A percentile compares a stretch with the other conserved stretches of the same genome.
phyloP scores from a whole-genome alignment of 2,329 filamentous ascomycete genomes.

The Colletotrichum limetticola region DNA sequence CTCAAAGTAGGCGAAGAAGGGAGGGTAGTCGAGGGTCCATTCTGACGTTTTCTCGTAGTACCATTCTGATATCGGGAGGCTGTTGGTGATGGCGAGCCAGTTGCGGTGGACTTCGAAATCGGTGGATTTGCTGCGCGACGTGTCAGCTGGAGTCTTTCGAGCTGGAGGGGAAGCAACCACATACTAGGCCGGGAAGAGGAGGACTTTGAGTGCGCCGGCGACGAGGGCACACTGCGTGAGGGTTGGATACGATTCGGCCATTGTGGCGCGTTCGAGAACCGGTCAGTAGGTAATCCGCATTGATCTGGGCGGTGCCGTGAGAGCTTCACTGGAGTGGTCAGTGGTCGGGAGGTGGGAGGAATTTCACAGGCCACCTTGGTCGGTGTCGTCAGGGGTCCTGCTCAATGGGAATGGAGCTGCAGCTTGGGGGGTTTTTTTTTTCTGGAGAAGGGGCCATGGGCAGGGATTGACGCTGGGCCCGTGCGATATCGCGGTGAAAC shows the following conservation, averaged over 20 bases:
- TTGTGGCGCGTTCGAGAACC: slow-evolving; percentile 49
- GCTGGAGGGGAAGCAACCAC: slow-evolving; percentile 47
- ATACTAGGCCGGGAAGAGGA: slow-evolving; percentile 95
- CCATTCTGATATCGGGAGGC: slow-evolving; percentile 87
- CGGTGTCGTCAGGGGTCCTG: slow-evolving; percentile 25
- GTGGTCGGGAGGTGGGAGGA: not conserved
- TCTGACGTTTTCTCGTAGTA: slow-evolving; percentile 98
- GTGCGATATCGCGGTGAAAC: slow-evolving; percentile 34
- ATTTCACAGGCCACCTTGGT: slow-evolving; percentile 31
- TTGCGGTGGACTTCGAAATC: slow-evolving; percentile 99
- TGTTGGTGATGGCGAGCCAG: slow-evolving; percentile 96
- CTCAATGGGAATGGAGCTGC: slow-evolving; percentile 17
- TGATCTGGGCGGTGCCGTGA: slow-evolving; percentile 31
- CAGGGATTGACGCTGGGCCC: slow-evolving; percentile 24
- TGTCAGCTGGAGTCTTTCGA: slow-evolving; percentile 32
- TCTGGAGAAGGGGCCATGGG: not conserved
- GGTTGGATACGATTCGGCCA: slow-evolving; percentile 88
- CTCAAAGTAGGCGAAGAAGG: slow-evolving; percentile 98
- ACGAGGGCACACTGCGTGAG: slow-evolving; percentile 88
- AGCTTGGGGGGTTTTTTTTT: not conserved
- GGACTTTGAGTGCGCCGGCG: slow-evolving; percentile 87
- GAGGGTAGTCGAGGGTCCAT: slow-evolving; percentile 99
- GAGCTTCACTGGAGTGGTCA: slow-evolving; percentile 8
- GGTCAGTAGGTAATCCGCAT: slow-evolving; percentile 26
- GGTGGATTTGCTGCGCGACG: slow-evolving; percentile 83